phyloP scores from a whole-genome alignment of 2,329 filamentous ascomycete genomes.

The Talaromyces funiculosus region DNA sequence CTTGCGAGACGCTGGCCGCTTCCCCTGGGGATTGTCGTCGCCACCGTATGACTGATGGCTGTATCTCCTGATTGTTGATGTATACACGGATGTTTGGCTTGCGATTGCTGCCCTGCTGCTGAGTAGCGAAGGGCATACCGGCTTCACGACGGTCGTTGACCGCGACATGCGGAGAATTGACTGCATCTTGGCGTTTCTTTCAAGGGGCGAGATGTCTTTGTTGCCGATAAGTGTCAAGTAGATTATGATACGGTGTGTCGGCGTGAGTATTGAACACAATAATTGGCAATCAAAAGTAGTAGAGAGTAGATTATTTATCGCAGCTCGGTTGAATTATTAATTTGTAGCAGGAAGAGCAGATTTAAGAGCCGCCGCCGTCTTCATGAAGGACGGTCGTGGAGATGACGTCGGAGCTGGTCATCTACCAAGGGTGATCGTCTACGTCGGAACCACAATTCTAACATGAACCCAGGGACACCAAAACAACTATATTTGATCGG shows the following conservation, averaged over 20 bases:
- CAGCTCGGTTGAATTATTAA: neutral
- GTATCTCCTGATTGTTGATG: neutral
- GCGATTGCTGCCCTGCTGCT: neutral
- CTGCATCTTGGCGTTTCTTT: conserved; percentile 1
- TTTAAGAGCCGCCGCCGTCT: neutral
- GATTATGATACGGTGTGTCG: neutral
- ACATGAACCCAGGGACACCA: neutral
- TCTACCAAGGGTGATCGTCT: neutral
- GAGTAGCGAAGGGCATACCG: neutral
- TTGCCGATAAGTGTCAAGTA: neutral
- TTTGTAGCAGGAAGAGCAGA: neutral
- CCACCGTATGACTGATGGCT: conserved; percentile 1
- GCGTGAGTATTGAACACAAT: neutral
- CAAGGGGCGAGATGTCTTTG: neutral
- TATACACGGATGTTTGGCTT: neutral
- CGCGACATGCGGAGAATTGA: conserved; percentile 1
- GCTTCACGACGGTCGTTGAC: neutral
- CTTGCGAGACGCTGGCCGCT: conserved; percentile 4
- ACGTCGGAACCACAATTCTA: neutral
- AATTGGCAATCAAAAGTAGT: neutral
- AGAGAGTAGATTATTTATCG: neutral
- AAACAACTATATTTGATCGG: neutral
- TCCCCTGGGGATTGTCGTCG: neutral
- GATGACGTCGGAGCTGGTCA: conserved; percentile 13
- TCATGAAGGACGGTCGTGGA: neutral